Evolutionary conservation across 2,329 filamentous ascomycete genomes (phyloP).

Genomic region (Nannizziopsis arthrosporioides): DNA sequence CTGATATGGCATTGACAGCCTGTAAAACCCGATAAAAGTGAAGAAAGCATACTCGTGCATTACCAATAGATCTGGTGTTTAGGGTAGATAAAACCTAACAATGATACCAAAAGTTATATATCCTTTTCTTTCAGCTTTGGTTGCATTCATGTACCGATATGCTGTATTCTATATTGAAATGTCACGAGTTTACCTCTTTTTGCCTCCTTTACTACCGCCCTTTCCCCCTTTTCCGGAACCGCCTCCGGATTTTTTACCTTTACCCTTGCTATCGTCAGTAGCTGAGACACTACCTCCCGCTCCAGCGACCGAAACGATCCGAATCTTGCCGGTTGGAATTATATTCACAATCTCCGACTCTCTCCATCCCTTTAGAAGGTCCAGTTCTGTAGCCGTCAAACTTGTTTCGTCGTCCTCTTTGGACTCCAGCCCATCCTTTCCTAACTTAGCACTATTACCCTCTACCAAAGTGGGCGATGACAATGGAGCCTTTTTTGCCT

Average conservation of each 20-base stretch:
- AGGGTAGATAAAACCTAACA: too few relatives aligned
- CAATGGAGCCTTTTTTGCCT: slow-evolving; percentile 28
- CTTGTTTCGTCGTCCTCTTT: slow-evolving; percentile 6
- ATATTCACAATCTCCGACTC: slow-evolving; percentile 41
- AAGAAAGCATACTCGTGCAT: too few relatives aligned
- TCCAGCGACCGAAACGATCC: slow-evolving; percentile 28
- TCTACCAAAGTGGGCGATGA: background rate
- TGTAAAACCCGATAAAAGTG: too few relatives aligned
- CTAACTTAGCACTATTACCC: slow-evolving; percentile 22
- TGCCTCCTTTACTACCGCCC: slow-evolving; percentile 29
- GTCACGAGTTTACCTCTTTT: slow-evolving; percentile 2
- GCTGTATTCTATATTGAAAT: background rate
- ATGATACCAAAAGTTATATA: too few relatives aligned
- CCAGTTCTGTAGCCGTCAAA: slow-evolving; percentile 77
- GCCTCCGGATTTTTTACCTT: slow-evolving; percentile 20
- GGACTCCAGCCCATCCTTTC: slow-evolving; percentile 4
- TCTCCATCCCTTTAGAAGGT: slow-evolving; percentile 69
- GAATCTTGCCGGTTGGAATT: slow-evolving; percentile 29
- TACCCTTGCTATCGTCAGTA: slow-evolving; percentile 15
- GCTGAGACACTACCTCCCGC: slow-evolving; percentile 26
- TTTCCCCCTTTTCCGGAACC: slow-evolving; percentile 26
- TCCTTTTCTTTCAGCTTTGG: too few relatives aligned
- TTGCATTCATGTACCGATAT: too few relatives aligned
- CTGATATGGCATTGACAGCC: background rate
- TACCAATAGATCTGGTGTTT: too few relatives aligned